Evolutionary conservation across 345 rosid species (phyloP), one percentile per base, ranked within the genome.

Genomic region (Erucastrum elatum): DNA sequence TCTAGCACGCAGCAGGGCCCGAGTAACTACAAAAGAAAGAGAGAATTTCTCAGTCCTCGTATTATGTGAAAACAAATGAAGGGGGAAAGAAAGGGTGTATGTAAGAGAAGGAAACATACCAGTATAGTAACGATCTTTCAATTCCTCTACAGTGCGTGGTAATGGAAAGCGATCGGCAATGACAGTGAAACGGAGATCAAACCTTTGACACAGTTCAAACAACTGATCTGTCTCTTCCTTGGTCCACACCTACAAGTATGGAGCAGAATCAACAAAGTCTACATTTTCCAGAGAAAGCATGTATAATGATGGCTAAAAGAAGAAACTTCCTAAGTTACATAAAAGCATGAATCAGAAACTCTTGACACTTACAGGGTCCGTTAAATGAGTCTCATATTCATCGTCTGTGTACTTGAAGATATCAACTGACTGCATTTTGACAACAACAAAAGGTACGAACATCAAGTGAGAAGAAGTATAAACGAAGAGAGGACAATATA

Each of bases 191-290:
- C 94, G 96, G 49, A 96, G 98, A 86, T 93, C 98, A 85, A 89
- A 89, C 71, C 81, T 84, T 81, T 88, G 86, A 77, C 96, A 91
- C 62, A 96, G 61, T 66, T 91, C 92, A 87, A 93, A 91, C 81
- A 96, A 80, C 80, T 86, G 91, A 86, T 91, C 97, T 37, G 98
- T 93, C 84, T 93, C 97, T 82, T 89, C 97, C 84, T 89, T 95
- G 37, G 94, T 90, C 99, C 99, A 95, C 15, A 72, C 1, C 91
- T 29, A 90, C 85, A n/a, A n/a, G n/a, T n/a, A n/a, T n/a, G n/a
- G n/a, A n/a, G 34, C 0, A 0, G 0, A 37, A 37, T 72, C 4
- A 68, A 55, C 60, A 44, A 46, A 4, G n/a, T 4, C 41, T 9
- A 34, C 33, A 31, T n/a, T 27, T 37, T 61, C 62, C 5, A 72